These are phyloP conservation scores for Stagonosporopsis tanaceti DNA, from an alignment of 2,329 filamentous ascomycete genomes.

Conservation along the genomic window DNA sequence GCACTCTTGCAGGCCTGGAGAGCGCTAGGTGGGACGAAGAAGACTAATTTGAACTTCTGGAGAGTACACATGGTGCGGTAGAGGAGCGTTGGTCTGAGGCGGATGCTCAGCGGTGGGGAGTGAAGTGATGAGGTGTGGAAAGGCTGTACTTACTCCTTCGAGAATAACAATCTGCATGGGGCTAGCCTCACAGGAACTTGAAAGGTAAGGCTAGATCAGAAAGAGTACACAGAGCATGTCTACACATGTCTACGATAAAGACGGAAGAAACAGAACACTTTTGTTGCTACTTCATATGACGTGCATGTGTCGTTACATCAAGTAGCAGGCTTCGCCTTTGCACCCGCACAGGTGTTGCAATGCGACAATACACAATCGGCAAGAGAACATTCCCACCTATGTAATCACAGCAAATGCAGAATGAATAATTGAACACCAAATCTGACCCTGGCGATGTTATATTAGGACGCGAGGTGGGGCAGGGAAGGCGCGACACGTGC, in stretches of 20 bases:
- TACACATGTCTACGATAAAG: neutral
- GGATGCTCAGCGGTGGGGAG: neutral
- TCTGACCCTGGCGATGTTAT: neutral
- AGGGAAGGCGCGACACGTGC: slow-evolving; percentile 26
- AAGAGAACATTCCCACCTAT: neutral
- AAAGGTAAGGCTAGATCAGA: neutral
- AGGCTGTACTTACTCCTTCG: slow-evolving; percentile 3
- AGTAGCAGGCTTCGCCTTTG: neutral
- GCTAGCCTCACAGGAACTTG: neutral
- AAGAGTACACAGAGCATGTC: neutral
- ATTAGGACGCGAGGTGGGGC: slow-evolving; percentile 8
- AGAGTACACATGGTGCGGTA: slow-evolving; percentile 14
- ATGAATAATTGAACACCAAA: neutral
- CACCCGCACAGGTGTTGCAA: neutral
- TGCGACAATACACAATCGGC: neutral
- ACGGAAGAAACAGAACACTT: neutral
- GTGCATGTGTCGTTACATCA: neutral
- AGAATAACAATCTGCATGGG: neutral
- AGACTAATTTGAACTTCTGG: slow-evolving; percentile 54
- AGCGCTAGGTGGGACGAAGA: slow-evolving; percentile 52
- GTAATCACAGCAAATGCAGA: neutral
- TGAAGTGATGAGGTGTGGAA: neutral
- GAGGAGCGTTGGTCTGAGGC: neutral
- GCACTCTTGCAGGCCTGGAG: slow-evolving; percentile 53
- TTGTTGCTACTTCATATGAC: neutral